phyloP scores from a whole-genome alignment of 176 grass and related monocot genomes.

The Neostapfia colusana region DNA sequence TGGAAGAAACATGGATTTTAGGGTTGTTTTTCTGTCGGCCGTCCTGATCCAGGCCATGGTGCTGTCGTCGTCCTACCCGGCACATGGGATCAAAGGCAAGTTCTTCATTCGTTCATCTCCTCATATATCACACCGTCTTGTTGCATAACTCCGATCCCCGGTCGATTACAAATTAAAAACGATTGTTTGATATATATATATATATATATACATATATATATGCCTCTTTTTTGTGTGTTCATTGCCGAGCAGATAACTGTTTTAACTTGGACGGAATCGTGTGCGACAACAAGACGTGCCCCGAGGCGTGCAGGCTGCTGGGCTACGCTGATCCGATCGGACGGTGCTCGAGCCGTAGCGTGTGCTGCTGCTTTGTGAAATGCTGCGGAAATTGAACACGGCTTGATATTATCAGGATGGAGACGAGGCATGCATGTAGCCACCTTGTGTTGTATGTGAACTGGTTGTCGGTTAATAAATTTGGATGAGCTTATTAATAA shows the following conservation, averaged over 20 bases:
- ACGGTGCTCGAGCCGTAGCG: neutral
- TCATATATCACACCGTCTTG: too few relatives aligned
- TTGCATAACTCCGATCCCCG: neutral
- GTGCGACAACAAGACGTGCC: neutral
- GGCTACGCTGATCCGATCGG: neutral
- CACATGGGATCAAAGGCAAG: too few relatives aligned
- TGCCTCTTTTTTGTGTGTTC: too few relatives aligned
- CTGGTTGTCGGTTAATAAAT: neutral
- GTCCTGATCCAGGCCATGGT: too few relatives aligned
- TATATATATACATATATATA: too few relatives aligned
- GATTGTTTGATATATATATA: too few relatives aligned
- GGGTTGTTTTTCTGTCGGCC: too few relatives aligned
- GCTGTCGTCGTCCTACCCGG: too few relatives aligned
- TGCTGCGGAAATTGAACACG: neutral
- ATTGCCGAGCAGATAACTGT: neutral
- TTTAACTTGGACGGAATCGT: neutral
- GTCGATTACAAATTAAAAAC: neutral
- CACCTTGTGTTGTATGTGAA: neutral
- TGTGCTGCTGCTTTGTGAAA: neutral
- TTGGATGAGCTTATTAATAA: too few relatives aligned
- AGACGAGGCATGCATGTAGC: neutral
- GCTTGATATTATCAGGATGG: neutral
- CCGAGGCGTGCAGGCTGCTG: neutral
- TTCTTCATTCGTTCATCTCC: too few relatives aligned
- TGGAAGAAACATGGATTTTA: too few relatives aligned